phyloP scores from a whole-genome alignment of 163 green algal genomes.

The Scenedesmus sp. region DNA sequence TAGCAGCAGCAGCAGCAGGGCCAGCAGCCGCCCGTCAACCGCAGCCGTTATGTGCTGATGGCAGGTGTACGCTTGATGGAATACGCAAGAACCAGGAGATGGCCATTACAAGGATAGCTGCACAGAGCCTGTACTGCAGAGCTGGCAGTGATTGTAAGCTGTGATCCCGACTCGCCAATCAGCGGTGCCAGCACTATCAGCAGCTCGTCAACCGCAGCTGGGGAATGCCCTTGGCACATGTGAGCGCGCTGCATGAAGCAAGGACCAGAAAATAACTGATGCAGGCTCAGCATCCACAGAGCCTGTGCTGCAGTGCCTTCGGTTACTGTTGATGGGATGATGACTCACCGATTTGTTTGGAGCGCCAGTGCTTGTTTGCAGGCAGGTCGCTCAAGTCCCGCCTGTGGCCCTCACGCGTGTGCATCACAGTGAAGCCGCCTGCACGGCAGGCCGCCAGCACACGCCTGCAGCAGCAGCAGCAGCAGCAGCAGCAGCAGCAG shows the following conservation, averaged over 20 bases:
- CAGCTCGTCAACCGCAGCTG: too few species aligned
- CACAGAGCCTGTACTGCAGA: too few species aligned
- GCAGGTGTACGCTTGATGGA: too few species aligned
- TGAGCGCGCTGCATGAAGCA: too few species aligned
- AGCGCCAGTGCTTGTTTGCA: slow-evolving; percentile 79
- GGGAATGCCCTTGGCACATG: too few species aligned
- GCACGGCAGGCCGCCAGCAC: slow-evolving; percentile 66
- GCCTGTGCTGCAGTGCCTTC: too few species aligned
- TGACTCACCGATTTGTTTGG: slow-evolving; percentile 67
- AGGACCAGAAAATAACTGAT: too few species aligned
- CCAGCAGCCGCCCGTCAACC: background rate
- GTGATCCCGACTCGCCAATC: too few species aligned
- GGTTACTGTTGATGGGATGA: background rate
- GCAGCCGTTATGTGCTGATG: too few species aligned
- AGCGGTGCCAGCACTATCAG: too few species aligned
- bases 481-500: slow-evolving; percentile 14
- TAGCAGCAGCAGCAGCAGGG: background rate
- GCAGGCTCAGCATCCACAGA: background rate
- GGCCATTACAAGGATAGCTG: background rate
- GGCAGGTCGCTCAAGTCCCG: slow-evolving; percentile 74
- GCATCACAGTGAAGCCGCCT: slow-evolving; percentile 69
- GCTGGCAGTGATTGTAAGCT: too few species aligned
- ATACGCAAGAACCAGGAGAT: background rate
- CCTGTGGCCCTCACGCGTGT: slow-evolving; percentile 83
- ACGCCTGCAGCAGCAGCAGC: slow-evolving; percentile 30